A percentile compares a stretch with the other conserved stretches of the same genome.
phyloP scores from a whole-genome alignment of 176 grass and related monocot species.

The Oryza meyeriana region DNA sequence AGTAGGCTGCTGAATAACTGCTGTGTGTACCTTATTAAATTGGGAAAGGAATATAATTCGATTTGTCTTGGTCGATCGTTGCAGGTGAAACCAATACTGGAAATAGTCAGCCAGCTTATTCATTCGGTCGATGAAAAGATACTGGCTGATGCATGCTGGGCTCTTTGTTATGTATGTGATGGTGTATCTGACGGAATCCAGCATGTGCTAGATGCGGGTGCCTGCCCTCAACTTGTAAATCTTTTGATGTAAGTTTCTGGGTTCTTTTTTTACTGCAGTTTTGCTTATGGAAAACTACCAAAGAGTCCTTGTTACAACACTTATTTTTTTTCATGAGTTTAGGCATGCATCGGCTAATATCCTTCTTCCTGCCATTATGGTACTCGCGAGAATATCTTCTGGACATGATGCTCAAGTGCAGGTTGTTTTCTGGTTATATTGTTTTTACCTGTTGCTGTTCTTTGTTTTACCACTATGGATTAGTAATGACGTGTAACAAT shows the following conservation, averaged over 20 bases:
- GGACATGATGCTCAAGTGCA: conserved; percentile 30
- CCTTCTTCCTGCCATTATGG: conserved; percentile 56
- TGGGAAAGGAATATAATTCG: neutral
- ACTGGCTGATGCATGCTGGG: conserved; percentile 69
- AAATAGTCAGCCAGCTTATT: conserved; percentile 65
- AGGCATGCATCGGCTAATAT: conserved; percentile 58
- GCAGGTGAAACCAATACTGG: conserved; percentile 67
- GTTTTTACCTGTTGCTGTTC: neutral
- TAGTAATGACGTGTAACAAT: neutral
- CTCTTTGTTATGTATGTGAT: conserved; percentile 54
- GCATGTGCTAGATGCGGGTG: conserved; percentile 48
- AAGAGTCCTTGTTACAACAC: neutral
- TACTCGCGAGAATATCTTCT: conserved; percentile 57
- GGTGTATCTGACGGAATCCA: conserved; percentile 39
- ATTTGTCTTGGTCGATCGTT: conserved; percentile 31
- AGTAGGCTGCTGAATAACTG: conserved; percentile 25
- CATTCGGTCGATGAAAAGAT: conserved; percentile 79
- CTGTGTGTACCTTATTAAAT: neutral
- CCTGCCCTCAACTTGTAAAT: conserved; percentile 61
- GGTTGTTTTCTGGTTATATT: neutral
- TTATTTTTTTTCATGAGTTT: conserved; percentile 19
- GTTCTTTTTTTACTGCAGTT: conserved; percentile 18
- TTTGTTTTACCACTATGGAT: conserved; percentile 8
- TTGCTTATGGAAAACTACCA: neutral
- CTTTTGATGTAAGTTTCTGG: conserved; percentile 67